phyloP scores from a whole-genome alignment of 192 early-diverging fungal genomes.

The Neocallimastix lanati region DNA sequence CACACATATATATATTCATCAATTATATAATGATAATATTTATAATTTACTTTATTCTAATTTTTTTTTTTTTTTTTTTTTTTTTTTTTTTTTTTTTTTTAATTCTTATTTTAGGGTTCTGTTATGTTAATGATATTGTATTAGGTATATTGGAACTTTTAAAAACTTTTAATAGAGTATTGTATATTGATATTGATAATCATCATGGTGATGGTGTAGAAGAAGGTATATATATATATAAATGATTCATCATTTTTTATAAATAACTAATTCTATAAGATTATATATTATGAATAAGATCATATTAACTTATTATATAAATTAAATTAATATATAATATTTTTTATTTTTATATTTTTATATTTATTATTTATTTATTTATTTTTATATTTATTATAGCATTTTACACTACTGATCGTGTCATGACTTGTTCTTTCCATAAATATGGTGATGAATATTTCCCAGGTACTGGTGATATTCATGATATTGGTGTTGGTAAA shows the following conservation, averaged over 20 bases:
- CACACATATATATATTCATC: too few species aligned
- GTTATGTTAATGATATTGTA: conserved; percentile 97
- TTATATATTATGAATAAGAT: too few species aligned
- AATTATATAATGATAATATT: too few species aligned
- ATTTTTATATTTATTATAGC: conserved; percentile 40
- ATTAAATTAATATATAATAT: too few species aligned
- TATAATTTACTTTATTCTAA: too few species aligned
- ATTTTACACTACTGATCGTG: conserved; percentile 74
- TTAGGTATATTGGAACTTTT: conserved; percentile 77
- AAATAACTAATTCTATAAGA: too few species aligned
- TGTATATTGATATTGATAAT: conserved; percentile 93
- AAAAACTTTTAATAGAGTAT: conserved; percentile 55
- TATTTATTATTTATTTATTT: neutral
- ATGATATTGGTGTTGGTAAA: conserved; percentile 75
- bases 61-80: too few species aligned
- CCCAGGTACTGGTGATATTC: conserved; percentile 89
- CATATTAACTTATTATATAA: too few species aligned
- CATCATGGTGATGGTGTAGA: conserved; percentile 94
- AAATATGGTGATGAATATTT: conserved; percentile 87
- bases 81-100: too few species aligned
- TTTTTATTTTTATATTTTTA: neutral
- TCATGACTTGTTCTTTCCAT: conserved; percentile 94
- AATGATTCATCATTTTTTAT: too few species aligned
- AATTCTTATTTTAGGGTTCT: too few species aligned
- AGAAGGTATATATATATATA: neutral